phyloP scores from a whole-genome alignment of 1,284 basidiomycete species.

The Leccinum cinnamomeum region DNA sequence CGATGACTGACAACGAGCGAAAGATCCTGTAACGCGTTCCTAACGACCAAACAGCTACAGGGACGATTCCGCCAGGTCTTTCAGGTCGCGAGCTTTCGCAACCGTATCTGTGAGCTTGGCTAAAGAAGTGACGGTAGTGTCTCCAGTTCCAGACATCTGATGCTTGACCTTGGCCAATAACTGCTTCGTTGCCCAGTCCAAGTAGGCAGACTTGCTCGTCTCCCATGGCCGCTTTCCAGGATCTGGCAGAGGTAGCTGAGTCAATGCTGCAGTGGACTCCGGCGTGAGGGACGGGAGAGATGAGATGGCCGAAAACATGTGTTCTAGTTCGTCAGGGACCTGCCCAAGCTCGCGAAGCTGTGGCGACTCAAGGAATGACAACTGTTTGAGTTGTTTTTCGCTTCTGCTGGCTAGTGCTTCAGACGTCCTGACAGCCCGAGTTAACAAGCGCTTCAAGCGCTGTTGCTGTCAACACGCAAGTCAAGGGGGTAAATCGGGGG shows the following conservation, averaged over 20 bases:
- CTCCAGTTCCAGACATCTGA: conserved; percentile 35
- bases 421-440: conserved; percentile 48
- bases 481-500: conserved; percentile 5
- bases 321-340: conserved; percentile 40
- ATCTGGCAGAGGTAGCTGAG: conserved; percentile 43
- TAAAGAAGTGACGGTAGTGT: conserved; percentile 29
- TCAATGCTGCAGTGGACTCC: conserved; percentile 40
- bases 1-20: background rate
- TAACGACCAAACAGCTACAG: background rate
- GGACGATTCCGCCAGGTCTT: conserved; percentile 28
- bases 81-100: conserved; percentile 37
- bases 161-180: conserved; percentile 49
- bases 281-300: conserved; percentile 54
- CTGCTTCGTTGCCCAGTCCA: conserved; percentile 64
- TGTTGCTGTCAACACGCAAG: conserved; percentile 51
- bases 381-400: conserved; percentile 42
- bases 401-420: conserved; percentile 44
- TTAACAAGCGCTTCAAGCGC: conserved; percentile 53
- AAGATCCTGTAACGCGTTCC: conserved; percentile 6
- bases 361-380: conserved; percentile 47
- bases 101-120: conserved; percentile 30
- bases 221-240: conserved; percentile 74
- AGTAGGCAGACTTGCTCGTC: conserved; percentile 61
- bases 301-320: conserved; percentile 48
- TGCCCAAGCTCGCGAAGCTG: conserved; percentile 34